Evolutionary conservation across 495 filamentous ascomycete genomes (phyloP).

Genomic region (Aspergillus nanangensis): DNA sequence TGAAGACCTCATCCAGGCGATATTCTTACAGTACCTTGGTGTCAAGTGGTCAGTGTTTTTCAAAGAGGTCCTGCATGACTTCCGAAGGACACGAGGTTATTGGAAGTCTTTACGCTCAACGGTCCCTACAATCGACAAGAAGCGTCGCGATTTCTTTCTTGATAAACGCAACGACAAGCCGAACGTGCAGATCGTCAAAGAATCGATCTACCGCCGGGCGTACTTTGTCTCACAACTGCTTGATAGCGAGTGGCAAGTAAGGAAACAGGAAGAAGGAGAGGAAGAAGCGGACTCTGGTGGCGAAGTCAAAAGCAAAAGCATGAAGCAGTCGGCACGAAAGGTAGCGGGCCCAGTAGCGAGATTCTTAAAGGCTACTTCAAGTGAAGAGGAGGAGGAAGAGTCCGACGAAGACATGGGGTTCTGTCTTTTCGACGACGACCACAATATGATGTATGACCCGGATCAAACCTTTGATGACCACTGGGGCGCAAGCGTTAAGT

Average conservation of each 20-base stretch:
- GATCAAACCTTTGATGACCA: not conserved
- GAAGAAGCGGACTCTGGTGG: not conserved
- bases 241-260: not conserved
- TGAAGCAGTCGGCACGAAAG: not conserved
- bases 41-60: conserved; percentile 11
- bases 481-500: not conserved
- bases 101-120: conserved; percentile 8
- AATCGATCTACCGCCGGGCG: conserved; percentile 3
- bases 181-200: conserved; percentile 1
- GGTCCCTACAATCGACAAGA: conserved; percentile 8
- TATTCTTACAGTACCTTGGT: conserved; percentile 10
- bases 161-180: not conserved
- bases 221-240: conserved; percentile 13
- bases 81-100: not conserved
- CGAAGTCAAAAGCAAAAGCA: not conserved
- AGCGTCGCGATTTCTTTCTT: conserved; percentile 11
- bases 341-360: not conserved
- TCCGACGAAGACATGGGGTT: conserved; percentile 8
- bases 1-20: conserved; percentile 15
- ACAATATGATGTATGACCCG: not conserved
- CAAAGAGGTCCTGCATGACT: not conserved
- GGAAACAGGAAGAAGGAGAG: conserved; percentile 6
- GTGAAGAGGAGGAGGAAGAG: conserved; percentile 7
- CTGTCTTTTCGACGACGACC: not conserved
- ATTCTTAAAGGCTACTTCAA: too few species aligned